Evolutionary conservation across 2,329 filamentous ascomycete species (phyloP), one percentile per base, ranked within the genome.

Genomic region (Aspergillus sp.): DNA sequence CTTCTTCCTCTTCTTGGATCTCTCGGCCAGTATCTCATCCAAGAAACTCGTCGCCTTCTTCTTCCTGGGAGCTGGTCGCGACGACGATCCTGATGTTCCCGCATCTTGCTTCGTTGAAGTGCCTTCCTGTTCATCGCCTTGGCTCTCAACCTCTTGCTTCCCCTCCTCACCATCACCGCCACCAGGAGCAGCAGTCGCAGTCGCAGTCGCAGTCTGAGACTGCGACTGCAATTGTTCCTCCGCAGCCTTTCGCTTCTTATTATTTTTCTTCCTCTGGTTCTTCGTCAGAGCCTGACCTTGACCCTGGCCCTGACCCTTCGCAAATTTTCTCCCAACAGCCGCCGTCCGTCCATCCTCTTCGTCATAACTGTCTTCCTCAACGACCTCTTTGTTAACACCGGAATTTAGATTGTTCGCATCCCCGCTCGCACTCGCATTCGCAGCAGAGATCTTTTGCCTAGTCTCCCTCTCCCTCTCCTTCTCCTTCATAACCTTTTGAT

Each of bases 1-100:
- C 59, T 70, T 71, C 55, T 71, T 74, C 59, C 75, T 75, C 65
- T 79, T 80, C 53, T 72, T 76, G 6, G 72, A 71, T 47, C 67
- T 54, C 43, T 68, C 59, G n/a, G 65, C 65, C 43, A 73, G 55
- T 13, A 82, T 60, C 53, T 81, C 76, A 59, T 82, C 79, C 20
- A 82, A 64, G 56, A 77, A 81, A 51, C 71, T 79, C 12, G 60
- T 67, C 1, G 66, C 66, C 44, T 71, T 69, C 53, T 71, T 74
- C 23, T 60, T 63, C 19, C 55, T 59, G 45, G 61, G 66, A 37
- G 47, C 45, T 45, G 53, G 43, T n/a, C 41, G 49, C 43, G 51
- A 45, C n/a, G 48, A 44, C 1, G 49, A 30, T 30, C 25, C 25
- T 5, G 25, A 30, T 30, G 25, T 30, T 10, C 25, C 25, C 12